Evolutionary conservation across 306 rosid species (phyloP).

Genomic region (Acacia confusa): DNA sequence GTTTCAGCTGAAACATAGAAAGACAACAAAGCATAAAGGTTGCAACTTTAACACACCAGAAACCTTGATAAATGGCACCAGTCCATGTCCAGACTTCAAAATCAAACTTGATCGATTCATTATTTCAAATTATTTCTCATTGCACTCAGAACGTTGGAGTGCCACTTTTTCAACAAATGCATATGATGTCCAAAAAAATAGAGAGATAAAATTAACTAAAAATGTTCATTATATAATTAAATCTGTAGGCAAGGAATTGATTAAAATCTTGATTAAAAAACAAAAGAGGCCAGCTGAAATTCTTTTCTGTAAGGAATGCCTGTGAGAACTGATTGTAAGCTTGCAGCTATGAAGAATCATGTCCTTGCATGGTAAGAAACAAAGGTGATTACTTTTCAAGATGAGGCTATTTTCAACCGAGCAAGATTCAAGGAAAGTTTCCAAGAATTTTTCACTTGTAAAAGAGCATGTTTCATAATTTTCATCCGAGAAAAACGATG

Average conservation of each 20-base stretch:
- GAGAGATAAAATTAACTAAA: neutral
- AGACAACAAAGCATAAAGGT: conserved; percentile 36
- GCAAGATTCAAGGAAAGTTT: neutral
- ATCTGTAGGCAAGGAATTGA: conserved; percentile 10
- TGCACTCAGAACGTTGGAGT: neutral
- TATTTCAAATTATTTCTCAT: neutral
- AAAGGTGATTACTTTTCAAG: neutral
- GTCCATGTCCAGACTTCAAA: conserved; percentile 28
- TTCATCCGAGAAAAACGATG: neutral
- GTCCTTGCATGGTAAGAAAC: neutral
- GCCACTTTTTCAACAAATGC: conserved; percentile 25
- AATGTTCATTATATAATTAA: neutral
- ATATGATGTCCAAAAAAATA: conserved; percentile 10
- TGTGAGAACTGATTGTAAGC: neutral
- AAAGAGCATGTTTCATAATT: neutral
- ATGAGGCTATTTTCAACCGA: neutral
- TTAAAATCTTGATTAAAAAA: neutral
- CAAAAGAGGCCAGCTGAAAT: neutral
- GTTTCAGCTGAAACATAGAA: conserved; percentile 92
- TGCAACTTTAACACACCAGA: conserved; percentile 24
- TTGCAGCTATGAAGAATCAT: neutral
- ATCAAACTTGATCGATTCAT: neutral
- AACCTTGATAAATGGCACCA: conserved; percentile 8
- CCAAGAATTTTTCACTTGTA: conserved; percentile 20
- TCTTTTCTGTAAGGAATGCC: conserved; percentile 21